A percentile compares a stretch with the other conserved stretches of the same genome.
Evolutionary conservation across 176 grass and related monocot species (phyloP).

Genomic region (Eleusine coracana): DNA sequence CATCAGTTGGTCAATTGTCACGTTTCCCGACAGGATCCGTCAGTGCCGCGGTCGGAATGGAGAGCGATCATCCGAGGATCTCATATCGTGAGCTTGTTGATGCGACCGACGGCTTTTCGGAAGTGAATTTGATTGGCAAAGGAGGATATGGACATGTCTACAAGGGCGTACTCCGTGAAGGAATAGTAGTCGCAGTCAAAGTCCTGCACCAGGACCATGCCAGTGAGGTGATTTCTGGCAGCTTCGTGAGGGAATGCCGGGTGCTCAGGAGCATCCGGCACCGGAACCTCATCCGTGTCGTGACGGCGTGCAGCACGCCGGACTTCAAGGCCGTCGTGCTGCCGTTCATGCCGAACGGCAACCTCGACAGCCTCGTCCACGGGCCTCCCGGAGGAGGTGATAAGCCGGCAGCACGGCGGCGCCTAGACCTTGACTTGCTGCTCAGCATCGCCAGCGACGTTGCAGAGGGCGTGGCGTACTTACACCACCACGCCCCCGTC

Average conservation of each 20-base stretch:
- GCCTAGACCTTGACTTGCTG: slow-evolving; percentile 48
- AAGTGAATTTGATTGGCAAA: slow-evolving; percentile 52
- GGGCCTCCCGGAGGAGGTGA: background rate
- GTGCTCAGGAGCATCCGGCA: slow-evolving; percentile 68
- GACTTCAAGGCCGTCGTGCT: slow-evolving; percentile 85
- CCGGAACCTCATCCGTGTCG: slow-evolving; percentile 76
- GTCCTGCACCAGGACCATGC: slow-evolving; percentile 43
- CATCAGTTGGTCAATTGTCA: background rate
- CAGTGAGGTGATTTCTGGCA: slow-evolving; percentile 37
- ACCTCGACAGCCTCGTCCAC: slow-evolving; percentile 66
- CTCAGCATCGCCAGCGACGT: slow-evolving; percentile 61
- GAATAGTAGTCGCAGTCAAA: slow-evolving; percentile 57
- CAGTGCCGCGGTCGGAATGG: slow-evolving; percentile 28
- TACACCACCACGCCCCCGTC: slow-evolving; percentile 73
- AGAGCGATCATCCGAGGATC: slow-evolving; percentile 60
- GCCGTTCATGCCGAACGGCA: slow-evolving; percentile 81
- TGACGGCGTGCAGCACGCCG: slow-evolving; percentile 74
- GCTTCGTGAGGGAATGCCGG: slow-evolving; percentile 75
- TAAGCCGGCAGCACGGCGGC: background rate
- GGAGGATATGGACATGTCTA: slow-evolving; percentile 69
- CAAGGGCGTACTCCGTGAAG: slow-evolving; percentile 47
- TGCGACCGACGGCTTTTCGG: slow-evolving; percentile 61
- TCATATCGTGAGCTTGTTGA: slow-evolving; percentile 60
- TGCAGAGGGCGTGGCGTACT: slow-evolving; percentile 70
- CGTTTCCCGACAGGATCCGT: background rate